Evolutionary conservation across 768 basidiomycete species (phyloP).

Genomic region (Steccherinum ochraceum): DNA sequence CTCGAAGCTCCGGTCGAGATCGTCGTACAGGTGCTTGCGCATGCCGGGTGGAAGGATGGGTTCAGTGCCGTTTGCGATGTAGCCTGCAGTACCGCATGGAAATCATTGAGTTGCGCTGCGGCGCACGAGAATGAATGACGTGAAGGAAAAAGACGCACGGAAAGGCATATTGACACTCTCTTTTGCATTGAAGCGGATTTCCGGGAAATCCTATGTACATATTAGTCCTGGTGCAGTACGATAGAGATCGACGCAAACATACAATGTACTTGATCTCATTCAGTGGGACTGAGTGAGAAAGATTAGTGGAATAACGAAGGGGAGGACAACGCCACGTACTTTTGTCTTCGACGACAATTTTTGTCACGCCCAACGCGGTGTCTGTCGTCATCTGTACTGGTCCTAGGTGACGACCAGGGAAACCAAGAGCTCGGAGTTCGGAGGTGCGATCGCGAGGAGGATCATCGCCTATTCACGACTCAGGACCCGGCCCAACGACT

Average conservation of each 20-base stretch:
- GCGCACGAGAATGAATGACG: no score
- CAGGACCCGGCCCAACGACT: no score
- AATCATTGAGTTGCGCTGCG: no score
- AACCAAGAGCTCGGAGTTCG: slow-evolving; percentile 81
- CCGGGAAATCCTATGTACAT: slow-evolving; percentile 71
- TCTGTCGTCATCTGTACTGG: slow-evolving; percentile 97
- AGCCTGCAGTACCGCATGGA: no score
- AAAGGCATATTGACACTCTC: slow-evolving; percentile 99
- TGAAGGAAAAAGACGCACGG: no score
- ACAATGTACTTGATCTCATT: neutral
- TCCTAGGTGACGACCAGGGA: slow-evolving; percentile 81
- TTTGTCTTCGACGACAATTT: slow-evolving; percentile 70
- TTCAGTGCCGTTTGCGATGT: slow-evolving; percentile 44
- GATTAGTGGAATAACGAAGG: neutral
- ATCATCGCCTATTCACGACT: slow-evolving; percentile 74
- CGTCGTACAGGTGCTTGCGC: slow-evolving; percentile 77
- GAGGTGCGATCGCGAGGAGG: slow-evolving; percentile 91
- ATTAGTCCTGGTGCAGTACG: neutral
- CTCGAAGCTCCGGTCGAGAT: slow-evolving; percentile 84
- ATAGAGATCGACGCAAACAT: neutral
- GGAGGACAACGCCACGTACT: slow-evolving; percentile 29
- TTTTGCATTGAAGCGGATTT: slow-evolving; percentile 77
- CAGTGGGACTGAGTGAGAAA: neutral
- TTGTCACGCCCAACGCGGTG: slow-evolving; percentile 90
- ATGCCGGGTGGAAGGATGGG: slow-evolving; percentile 87